Evolutionary conservation across 495 filamentous ascomycete genomes (phyloP), one percentile per base, ranked within the genome.

Genomic region (Xylaria sp.): DNA sequence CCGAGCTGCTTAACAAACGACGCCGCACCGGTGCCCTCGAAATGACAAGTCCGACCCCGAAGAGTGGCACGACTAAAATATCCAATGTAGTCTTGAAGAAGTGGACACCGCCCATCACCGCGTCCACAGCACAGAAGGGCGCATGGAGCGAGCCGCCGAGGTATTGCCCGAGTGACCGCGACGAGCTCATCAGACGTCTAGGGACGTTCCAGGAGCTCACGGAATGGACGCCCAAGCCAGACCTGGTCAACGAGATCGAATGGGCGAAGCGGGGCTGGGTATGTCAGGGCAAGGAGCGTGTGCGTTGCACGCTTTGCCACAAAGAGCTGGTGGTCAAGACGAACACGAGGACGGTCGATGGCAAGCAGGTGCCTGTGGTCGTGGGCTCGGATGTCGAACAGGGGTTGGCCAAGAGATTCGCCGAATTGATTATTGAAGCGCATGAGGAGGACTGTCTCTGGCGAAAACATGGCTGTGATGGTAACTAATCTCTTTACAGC

Each of bases 191-290:
- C 3, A 88, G 89, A 71, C 85, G 96, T 26, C 83, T 99, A 55
- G 91, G 91, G 72, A 96, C 95, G 1, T 99, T 96, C 73, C 90
- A 94, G 65, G 93, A 94, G 71, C 90, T 98, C 53, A 94, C 93
- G 69, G 88, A 92, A 76, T 99, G 96, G 96, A 88, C 85, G 73
- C 91, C 85, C 66, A 98, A 92, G 82, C 93, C 96, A 4, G 85
- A 92, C 14, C 81, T 83, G 44, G 91, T 98, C 72, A 94, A 89
- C 76, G 96, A 98, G 81, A 92, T 98, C 7, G 90, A 93, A 80
- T 99, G 97, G 97, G 94, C 95, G 8, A 97, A 95, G 84, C 86
- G 92, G 40, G 96, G 96, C 2, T 99, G 96, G 96, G 86, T 89
- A 2, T 98, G 95, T 77, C 88, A 91, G 26, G 92, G 91, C 73